These are phyloP conservation scores for Jatropha podagrica DNA, from an alignment of 441 rosid species.

Conservation along the genomic window DNA sequence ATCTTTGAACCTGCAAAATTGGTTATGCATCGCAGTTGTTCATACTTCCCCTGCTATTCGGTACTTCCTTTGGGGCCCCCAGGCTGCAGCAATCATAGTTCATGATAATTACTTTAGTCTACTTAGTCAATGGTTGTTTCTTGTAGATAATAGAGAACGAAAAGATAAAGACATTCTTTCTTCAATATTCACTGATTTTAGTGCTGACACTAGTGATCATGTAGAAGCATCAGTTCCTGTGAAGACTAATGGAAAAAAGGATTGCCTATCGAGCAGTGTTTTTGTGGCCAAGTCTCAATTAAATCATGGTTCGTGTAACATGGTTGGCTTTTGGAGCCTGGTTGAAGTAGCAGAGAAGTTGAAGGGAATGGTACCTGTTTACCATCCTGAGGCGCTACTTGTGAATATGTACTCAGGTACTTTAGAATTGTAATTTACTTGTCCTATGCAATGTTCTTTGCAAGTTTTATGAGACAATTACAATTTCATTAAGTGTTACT, in stretches of 20 bases:
- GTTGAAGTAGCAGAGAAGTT: conserved; percentile 55
- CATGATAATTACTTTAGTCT: conserved; percentile 65
- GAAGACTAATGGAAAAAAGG: conserved; percentile 31
- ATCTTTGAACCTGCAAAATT: conserved; percentile 40
- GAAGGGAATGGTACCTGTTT: conserved; percentile 61
- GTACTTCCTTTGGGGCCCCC: conserved; percentile 75
- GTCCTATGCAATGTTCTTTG: conserved; percentile 1
- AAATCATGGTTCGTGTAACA: conserved; percentile 33
- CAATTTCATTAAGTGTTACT: not conserved
- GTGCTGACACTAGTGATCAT: conserved; percentile 27
- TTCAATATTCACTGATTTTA: conserved; percentile 41
- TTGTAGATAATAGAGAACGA: conserved; percentile 37
- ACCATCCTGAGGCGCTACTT: conserved; percentile 83
- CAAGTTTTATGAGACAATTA: not conserved
- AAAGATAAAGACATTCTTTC: conserved; percentile 30
- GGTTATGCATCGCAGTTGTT: conserved; percentile 79
- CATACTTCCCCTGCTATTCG: conserved; percentile 46
- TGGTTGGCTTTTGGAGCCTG: conserved; percentile 53
- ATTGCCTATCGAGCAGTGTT: conserved; percentile 31
- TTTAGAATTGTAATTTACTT: conserved; percentile 20
- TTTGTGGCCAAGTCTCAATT: conserved; percentile 32
- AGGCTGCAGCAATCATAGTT: conserved; percentile 52
- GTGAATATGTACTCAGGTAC: conserved; percentile 84
- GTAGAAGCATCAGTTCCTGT: conserved; percentile 29
- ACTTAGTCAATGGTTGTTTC: conserved; percentile 62